Base-by-base conservation (phyloP, 2,329 filamentous ascomycete genomes). In the Penicillium paneum region DNA sequence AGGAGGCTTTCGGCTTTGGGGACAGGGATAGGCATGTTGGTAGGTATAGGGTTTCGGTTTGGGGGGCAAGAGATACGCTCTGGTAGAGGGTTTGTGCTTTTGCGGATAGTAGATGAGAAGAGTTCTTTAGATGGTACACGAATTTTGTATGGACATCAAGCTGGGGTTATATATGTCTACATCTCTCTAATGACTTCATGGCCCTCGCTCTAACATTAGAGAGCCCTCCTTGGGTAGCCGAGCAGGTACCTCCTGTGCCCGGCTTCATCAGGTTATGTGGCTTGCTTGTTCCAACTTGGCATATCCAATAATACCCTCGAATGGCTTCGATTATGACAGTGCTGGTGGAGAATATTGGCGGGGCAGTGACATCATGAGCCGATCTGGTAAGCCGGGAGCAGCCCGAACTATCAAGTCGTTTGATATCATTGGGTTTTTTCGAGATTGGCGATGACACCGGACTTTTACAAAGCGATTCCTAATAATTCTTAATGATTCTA, bases 21-120 rank as follows among this genome's bases (percentile, higher is more conserved):
- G 52, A 76, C 61, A 51, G 63, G 59, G 54, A 76, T 71, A 49
- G 73, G 73, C 74, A 76, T 76, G 46, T 39, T 70, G 56, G 43
- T 42, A 44, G 60, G 26, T 5, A 11, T 40, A 24, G 21, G 29
- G 26, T 38, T 8, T 34, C 35, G 21, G 12, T 44, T 39, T 40
- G n/a, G 32, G 0, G 15, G 38, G 13, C 32, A 24, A 19, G 11
- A 31, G 29, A 36, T 34, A 38, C 10, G 17, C 38, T 15, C 5
- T 24, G 7, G 31, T 8, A 13, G 21, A 31, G 26, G 31, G 3
- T 32, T 32, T 6, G 12, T 7, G 13, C 10, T 7, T 8, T 19
- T 10, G 8, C 24, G 24, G 12, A 12, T 31, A 31, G 28, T 35
- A 41, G 6, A 29, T n/a, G 11, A 29, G 39, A 36, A n/a, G 11